Evolutionary conservation across 2,329 filamentous ascomycete genomes (phyloP).

Genomic region (Aspergillus transmontanensis): DNA sequence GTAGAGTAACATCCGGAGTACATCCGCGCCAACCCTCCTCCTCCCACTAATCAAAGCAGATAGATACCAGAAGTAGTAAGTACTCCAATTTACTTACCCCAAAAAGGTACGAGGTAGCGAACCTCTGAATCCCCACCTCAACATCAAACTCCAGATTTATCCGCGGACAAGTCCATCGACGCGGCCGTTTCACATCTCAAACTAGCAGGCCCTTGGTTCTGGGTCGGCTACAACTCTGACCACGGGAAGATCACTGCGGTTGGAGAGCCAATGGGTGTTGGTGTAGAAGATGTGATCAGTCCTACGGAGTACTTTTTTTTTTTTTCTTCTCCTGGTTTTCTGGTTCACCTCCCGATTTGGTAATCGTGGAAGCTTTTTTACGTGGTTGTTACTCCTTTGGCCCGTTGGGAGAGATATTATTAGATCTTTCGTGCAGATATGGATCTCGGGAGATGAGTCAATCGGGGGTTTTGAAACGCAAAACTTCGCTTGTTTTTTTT

Average conservation of each 20-base stretch:
- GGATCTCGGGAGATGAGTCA: background rate
- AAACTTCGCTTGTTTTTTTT: too few species aligned
- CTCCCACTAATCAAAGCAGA: too few species aligned
- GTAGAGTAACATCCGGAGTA: background rate
- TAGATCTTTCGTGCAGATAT: background rate
- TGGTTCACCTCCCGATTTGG: background rate
- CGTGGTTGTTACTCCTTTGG: background rate
- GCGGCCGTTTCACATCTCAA: constrained; percentile 21
- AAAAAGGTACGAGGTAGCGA: background rate
- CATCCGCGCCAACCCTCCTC: background rate
- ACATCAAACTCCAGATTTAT: constrained; percentile 1
- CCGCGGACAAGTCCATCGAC: constrained; percentile 1
- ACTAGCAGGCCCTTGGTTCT: constrained; percentile 14
- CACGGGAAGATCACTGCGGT: constrained; percentile 13
- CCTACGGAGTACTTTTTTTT: background rate
- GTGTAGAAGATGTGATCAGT: background rate
- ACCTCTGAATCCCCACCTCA: background rate
- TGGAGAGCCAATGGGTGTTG: background rate
- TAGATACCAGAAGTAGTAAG: too few species aligned
- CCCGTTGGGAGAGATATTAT: background rate
- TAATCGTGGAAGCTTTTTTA: background rate
- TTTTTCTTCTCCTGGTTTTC: background rate
- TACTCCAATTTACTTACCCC: background rate
- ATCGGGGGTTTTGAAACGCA: background rate
- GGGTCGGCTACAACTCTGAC: constrained; percentile 15